Conservation (phyloP, 352 stramenopile species). For the Elongisporangium senticosum region DNA sequence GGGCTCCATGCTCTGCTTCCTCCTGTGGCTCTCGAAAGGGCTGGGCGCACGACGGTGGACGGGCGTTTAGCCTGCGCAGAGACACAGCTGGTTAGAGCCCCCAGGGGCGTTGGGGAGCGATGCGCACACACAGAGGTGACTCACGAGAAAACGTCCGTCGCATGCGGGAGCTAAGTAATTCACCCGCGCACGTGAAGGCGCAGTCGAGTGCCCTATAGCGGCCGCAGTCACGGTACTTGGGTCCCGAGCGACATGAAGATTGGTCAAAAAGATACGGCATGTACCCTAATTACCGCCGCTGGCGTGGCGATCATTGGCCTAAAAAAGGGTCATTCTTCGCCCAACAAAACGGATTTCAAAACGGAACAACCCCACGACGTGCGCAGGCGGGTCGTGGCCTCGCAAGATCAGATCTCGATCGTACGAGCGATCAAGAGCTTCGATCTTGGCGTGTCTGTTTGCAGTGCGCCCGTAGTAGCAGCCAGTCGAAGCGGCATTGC, state of each 20-base stretch:
- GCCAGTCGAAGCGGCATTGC: too few relatives aligned
- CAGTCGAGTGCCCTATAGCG: not conserved
- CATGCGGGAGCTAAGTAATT: not conserved
- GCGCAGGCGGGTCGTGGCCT: not conserved
- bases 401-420: not conserved
- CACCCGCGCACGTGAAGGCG: not conserved
- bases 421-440: not conserved
- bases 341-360: not conserved
- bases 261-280: not conserved
- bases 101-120: too few relatives aligned
- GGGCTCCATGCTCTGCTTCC: constrained; percentile 20
- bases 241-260: not conserved
- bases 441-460: not conserved
- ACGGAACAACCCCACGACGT: not conserved
- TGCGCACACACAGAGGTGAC: not conserved
- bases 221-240: not conserved
- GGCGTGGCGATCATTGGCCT: not conserved
- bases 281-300: not conserved
- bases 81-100: not conserved
- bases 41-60: not conserved
- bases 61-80: not conserved
- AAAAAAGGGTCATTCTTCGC: not conserved
- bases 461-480: too few relatives aligned
- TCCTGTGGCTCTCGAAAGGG: not conserved
- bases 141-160: not conserved